These are phyloP conservation scores for Phytophthora idaei DNA, from an alignment of 352 stramenopile genomes.

Conservation along the genomic window DNA sequence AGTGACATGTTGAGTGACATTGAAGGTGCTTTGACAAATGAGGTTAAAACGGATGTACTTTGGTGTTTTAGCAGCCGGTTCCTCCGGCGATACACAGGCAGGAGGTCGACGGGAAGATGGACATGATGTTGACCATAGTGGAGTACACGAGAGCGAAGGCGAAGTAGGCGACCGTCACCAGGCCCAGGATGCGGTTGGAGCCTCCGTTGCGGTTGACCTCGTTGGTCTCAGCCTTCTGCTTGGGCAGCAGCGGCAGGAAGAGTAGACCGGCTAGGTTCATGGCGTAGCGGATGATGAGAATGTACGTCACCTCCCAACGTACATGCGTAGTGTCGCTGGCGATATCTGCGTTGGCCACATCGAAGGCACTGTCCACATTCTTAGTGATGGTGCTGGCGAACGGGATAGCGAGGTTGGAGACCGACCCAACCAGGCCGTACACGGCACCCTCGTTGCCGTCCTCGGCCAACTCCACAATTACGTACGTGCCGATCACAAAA, in stretches of 20 bases:
- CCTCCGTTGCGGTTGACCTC: conserved; percentile 47
- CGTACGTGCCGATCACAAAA: conserved; percentile 49
- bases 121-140: conserved; percentile 44
- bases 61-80: conserved; percentile 33
- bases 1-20: conserved; percentile 14
- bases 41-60: not conserved
- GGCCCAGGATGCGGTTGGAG: conserved; percentile 42
- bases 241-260: conserved; percentile 51
- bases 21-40: conserved; percentile 14
- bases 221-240: conserved; percentile 54
- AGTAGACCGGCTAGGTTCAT: conserved; percentile 35
- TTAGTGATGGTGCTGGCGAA: conserved; percentile 50
- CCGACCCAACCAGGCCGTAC: conserved; percentile 48
- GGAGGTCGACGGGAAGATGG: conserved; percentile 35
- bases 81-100: conserved; percentile 38
- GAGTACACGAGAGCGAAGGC: conserved; percentile 36
- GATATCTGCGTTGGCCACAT: conserved; percentile 48
- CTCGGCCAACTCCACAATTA: conserved; percentile 51
- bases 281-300: conserved; percentile 47
- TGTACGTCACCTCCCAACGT: conserved; percentile 50
- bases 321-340: conserved; percentile 41
- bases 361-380: conserved; percentile 44
- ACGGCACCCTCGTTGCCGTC: conserved; percentile 49
- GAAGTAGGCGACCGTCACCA: conserved; percentile 44
- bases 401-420: conserved; percentile 44